Evolutionary conservation across 345 rosid species (phyloP).

Genomic region (Lepidium sativum): DNA sequence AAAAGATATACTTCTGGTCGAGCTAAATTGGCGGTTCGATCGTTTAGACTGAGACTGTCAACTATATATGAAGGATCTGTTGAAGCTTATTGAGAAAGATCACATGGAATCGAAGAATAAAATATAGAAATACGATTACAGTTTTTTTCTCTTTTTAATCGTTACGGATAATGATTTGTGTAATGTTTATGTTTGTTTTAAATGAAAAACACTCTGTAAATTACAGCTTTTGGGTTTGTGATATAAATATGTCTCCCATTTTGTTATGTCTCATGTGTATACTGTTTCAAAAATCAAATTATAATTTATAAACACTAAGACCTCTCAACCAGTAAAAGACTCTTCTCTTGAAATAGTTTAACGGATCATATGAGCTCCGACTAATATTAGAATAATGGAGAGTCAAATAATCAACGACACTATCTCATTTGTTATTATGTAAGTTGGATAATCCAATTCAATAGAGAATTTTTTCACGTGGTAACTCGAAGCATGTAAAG

Average conservation of each 20-base stretch:
- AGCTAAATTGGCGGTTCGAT: slow-evolving; percentile 62
- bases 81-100: no score
- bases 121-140: neutral
- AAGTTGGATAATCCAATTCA: no score
- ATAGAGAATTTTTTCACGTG: no score
- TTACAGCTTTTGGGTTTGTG: neutral
- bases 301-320: no score
- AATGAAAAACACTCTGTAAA: neutral
- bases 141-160: neutral
- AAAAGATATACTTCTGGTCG: slow-evolving; percentile 50
- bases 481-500: no score
- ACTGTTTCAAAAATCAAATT: no score
- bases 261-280: neutral
- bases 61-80: slow-evolving; percentile 59
- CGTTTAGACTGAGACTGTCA: slow-evolving; percentile 53
- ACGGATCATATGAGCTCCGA: no score
- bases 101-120: neutral
- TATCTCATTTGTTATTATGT: no score
- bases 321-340: no score
- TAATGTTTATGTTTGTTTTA: neutral
- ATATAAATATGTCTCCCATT: neutral
- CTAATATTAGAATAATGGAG: no score
- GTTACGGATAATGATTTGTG: neutral
- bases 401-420: no score
- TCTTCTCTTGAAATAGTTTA: no score